These are phyloP conservation scores for Gaeumannomyces tritici DNA, from an alignment of 2,329 filamentous ascomycete genomes.

Conservation along the genomic window DNA sequence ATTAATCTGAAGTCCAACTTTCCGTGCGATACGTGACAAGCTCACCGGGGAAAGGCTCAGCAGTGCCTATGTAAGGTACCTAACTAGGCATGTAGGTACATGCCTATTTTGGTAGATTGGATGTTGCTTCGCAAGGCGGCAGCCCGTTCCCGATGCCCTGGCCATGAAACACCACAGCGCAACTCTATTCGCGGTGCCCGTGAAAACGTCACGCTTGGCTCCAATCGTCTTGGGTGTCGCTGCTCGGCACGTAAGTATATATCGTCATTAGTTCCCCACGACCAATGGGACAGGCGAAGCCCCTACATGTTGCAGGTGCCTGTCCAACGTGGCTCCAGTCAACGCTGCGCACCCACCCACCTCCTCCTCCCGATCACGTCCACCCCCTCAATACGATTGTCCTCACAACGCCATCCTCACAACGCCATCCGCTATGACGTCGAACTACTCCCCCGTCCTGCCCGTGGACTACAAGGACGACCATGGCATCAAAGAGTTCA, in stretches of 20 bases:
- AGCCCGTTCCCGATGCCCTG: background rate
- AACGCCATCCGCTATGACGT: background rate
- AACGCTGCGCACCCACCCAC: background rate
- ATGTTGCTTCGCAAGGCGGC: background rate
- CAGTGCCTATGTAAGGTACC: background rate
- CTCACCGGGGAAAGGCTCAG: background rate
- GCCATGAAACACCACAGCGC: background rate
- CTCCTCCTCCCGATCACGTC: too few species aligned
- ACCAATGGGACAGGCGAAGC: background rate
- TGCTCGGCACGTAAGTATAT: background rate
- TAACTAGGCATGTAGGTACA: too few species aligned
- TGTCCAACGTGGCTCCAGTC: background rate
- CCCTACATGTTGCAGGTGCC: background rate
- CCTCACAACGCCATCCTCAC: background rate
- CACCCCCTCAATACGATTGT: background rate
- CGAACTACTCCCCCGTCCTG: conserved; percentile 16
- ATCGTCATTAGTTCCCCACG: background rate
- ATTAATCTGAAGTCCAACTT: background rate
- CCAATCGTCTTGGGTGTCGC: background rate
- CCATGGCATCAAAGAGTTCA: conserved; percentile 20
- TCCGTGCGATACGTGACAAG: background rate
- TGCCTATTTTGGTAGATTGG: background rate
- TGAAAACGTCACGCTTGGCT: background rate
- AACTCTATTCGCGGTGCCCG: background rate
- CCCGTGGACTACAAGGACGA: conserved; percentile 14